A percentile compares a stretch with the other conserved stretches of the same genome.
These are phyloP conservation scores for Dentiscutata heterogama DNA, from an alignment of 371 early-diverging fungal genomes.

Conservation along the genomic window DNA sequence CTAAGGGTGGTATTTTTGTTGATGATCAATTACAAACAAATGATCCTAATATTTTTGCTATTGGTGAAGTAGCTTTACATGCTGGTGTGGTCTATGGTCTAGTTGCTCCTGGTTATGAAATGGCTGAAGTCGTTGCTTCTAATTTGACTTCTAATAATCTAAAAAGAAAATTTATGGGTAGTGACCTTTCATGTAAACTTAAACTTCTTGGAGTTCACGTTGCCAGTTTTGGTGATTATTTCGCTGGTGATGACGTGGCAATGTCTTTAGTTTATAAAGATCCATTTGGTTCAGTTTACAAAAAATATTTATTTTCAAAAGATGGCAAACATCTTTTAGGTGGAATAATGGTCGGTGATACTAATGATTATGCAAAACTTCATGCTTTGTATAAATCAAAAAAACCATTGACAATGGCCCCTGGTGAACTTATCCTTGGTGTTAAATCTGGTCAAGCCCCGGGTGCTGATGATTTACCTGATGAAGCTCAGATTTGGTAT, in stretches of 20 bases:
- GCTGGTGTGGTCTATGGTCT: conserved; percentile 67
- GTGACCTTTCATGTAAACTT: conserved; percentile 77
- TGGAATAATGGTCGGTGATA: conserved; percentile 78
- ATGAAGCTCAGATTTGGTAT: conserved; percentile 71
- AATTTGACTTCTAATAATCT: conserved; percentile 54
- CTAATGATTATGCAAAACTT: conserved; percentile 69
- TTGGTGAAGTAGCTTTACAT: conserved; percentile 71
- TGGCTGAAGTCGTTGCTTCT: conserved; percentile 73
- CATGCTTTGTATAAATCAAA: conserved; percentile 62
- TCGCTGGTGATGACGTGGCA: conserved; percentile 57
- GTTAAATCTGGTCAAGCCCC: conserved; percentile 54
- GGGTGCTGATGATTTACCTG: conserved; percentile 63
- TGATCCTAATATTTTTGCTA: conserved; percentile 64
- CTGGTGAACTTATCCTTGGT: conserved; percentile 70
- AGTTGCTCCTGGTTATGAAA: conserved; percentile 76
- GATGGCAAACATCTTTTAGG: conserved; percentile 75
- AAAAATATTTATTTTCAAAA: conserved; percentile 67
- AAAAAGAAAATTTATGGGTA: conserved; percentile 60
- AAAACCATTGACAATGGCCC: conserved; percentile 60
- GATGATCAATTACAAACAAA: conserved; percentile 62
- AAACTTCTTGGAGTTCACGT: conserved; percentile 77
- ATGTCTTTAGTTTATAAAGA: conserved; percentile 64
- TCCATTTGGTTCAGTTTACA: conserved; percentile 71
- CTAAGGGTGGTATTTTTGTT: conserved; percentile 69
- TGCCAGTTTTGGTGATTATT: conserved; percentile 76